Evolutionary conservation across 1,284 basidiomycete species (phyloP).

Genomic region (Volvariella surrecta): DNA sequence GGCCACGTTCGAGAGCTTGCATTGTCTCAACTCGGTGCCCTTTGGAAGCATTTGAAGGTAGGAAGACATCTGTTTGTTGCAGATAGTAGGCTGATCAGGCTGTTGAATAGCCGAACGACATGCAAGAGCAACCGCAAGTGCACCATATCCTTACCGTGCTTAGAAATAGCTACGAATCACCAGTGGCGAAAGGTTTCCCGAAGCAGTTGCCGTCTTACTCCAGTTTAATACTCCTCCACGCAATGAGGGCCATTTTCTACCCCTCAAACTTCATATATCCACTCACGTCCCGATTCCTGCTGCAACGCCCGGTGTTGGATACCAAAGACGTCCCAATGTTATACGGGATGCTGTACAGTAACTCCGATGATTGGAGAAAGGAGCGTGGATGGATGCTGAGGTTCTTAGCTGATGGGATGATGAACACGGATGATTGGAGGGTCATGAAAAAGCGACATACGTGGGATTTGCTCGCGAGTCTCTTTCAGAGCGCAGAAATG

Average conservation of each 20-base stretch:
- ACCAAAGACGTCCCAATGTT: slow-evolving; percentile 76
- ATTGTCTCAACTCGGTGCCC: slow-evolving; percentile 39
- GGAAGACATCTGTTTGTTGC: slow-evolving; percentile 11
- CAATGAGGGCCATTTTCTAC: slow-evolving; percentile 70
- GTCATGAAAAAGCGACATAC: slow-evolving; percentile 77
- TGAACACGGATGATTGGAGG: slow-evolving; percentile 69
- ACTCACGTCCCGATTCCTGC: slow-evolving; percentile 69
- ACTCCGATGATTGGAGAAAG: slow-evolving; percentile 71
- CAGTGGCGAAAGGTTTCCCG: slow-evolving; percentile 24
- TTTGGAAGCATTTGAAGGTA: slow-evolving; percentile 54
- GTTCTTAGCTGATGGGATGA: slow-evolving; percentile 77
- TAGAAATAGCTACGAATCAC: slow-evolving; percentile 42
- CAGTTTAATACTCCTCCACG: slow-evolving; percentile 75
- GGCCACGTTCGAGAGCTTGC: slow-evolving; percentile 49
- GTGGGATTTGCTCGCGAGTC: slow-evolving; percentile 78
- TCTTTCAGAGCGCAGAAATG: slow-evolving; percentile 58
- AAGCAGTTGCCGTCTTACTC: slow-evolving; percentile 66
- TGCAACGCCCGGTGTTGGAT: slow-evolving; percentile 77
- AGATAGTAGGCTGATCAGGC: slow-evolving; percentile 9
- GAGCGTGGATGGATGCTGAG: slow-evolving; percentile 86
- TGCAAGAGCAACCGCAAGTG: slow-evolving; percentile 80
- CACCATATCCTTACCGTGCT: slow-evolving; percentile 70
- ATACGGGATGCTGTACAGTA: slow-evolving; percentile 79
- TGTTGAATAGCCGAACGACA: slow-evolving; percentile 43
- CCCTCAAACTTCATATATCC: slow-evolving; percentile 81